Evolutionary conservation across 2,329 filamentous ascomycete genomes (phyloP), one percentile per base, ranked within the genome.

Genomic region (Nectriaceae sp.): DNA sequence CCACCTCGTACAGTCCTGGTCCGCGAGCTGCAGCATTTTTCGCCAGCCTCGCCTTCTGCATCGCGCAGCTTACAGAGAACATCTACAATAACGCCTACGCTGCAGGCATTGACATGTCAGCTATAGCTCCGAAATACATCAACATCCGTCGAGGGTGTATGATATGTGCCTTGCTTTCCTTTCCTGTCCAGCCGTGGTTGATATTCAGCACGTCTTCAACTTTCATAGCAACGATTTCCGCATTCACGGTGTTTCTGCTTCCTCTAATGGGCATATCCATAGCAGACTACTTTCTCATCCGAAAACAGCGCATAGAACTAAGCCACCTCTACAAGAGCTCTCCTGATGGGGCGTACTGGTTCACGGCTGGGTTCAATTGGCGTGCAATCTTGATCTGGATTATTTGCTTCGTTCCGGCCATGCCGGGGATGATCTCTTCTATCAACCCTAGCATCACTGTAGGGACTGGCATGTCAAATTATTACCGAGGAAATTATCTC

Each of bases 21-120:
- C 5, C 33, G 5, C n/a, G 42, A 44, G 42, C 42, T 21, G 21
- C 29, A 21, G 42, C 42, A 11, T 44, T 44, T 15, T 44, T 44
- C 18, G 21, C 11, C 19, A 26, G 29, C 15, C 16, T 38, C 6
- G 42, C 29, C 2, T 37, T 38, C 21, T 11, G 36, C 15, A 18
- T 44, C 16, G 18, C 20, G 8, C 29, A 36, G 10, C 5, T 44
- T 4, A 21, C 42, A 6, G 29, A 36, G 5, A 44, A 38, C 29
- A 36, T 31, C 15, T 15, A 10, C 15, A 15, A 15, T 10, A 31
- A 31, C 15, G 26, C 10, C 8, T 21, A 21, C 18, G 19, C 39
- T 21, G 39, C 19, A 15, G 39, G 39, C 19, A 40, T 40, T 18
- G 39, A 40, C 39, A 13, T 40, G 13, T 18, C 39, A 8, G 39